Evolutionary conservation across 2,329 filamentous ascomycete genomes (phyloP).

Genomic region (Dothideomycetes sp.): DNA sequence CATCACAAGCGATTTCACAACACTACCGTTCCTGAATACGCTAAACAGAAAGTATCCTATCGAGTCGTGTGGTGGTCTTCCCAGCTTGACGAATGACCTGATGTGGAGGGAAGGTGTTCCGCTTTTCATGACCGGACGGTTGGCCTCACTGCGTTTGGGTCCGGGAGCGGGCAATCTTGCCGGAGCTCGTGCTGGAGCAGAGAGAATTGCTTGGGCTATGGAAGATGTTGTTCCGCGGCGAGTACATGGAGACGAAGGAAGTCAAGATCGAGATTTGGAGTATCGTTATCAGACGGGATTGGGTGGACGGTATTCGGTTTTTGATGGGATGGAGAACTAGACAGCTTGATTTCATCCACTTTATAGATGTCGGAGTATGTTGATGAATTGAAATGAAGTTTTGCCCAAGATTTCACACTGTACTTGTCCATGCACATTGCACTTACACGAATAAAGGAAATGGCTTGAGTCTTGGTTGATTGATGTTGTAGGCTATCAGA

Average conservation of each 20-base stretch:
- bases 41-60: slow-evolving; percentile 55
- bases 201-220: slow-evolving; percentile 63
- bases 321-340: slow-evolving; percentile 16
- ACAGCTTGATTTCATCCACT: background rate
- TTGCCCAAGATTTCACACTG: background rate
- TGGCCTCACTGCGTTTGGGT: slow-evolving; percentile 60
- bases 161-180: slow-evolving; percentile 66
- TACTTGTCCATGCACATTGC: background rate
- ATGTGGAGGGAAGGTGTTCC: slow-evolving; percentile 68
- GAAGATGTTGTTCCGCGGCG: slow-evolving; percentile 44
- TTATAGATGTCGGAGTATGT: background rate
- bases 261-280: slow-evolving; percentile 14
- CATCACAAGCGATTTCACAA: slow-evolving; percentile 52
- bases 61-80: slow-evolving; percentile 54
- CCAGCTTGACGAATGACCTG: slow-evolving; percentile 65
- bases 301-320: slow-evolving; percentile 33
- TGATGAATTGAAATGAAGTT: too few species aligned
- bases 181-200: slow-evolving; percentile 62
- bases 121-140: slow-evolving; percentile 59
- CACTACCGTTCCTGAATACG: slow-evolving; percentile 51
- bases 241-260: slow-evolving; percentile 20
- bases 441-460: background rate
- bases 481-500: too few species aligned
- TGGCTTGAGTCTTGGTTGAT: too few species aligned
- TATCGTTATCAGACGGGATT: slow-evolving; percentile 31